phyloP scores from a whole-genome alignment of 129 eudicot genomes.

The Saposhnikovia divaricata region DNA sequence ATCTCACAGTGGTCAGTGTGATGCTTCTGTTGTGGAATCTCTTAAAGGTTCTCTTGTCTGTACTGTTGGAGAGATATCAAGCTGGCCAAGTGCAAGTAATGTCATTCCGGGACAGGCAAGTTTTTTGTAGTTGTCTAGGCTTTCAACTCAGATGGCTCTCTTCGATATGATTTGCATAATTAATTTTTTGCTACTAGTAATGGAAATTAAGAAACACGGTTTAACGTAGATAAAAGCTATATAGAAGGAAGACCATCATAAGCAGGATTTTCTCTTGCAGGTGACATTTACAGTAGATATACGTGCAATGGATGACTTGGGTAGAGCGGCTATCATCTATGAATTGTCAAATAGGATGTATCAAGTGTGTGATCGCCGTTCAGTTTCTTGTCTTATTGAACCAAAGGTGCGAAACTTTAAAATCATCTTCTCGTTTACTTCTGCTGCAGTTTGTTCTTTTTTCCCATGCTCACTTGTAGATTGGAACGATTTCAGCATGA shows the following conservation, averaged over 20 bases:
- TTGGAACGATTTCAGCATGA: constrained; percentile 65
- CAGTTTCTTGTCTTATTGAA: constrained; percentile 74
- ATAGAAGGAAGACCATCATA: background rate
- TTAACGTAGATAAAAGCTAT: background rate
- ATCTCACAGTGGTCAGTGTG: constrained; percentile 57
- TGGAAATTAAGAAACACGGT: background rate
- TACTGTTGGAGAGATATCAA: constrained; percentile 93
- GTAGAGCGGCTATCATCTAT: constrained; percentile 77
- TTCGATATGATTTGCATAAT: background rate
- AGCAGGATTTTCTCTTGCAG: constrained; percentile 26
- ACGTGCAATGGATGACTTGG: constrained; percentile 85
- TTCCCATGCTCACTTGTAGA: constrained; percentile 3
- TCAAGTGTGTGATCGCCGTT: constrained; percentile 71
- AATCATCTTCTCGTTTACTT: background rate
- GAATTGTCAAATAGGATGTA: constrained; percentile 75
- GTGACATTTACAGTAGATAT: constrained; percentile 84
- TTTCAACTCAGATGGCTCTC: background rate
- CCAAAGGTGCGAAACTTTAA: constrained; percentile 57
- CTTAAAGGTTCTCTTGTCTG: constrained; percentile 93
- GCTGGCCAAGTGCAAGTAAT: constrained; percentile 99
- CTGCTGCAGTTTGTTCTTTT: background rate
- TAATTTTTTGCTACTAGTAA: background rate
- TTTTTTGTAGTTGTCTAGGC: constrained; percentile 4
- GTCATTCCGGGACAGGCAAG: constrained; percentile 98
- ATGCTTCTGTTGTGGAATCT: constrained; percentile 44